Evolutionary conservation across 768 basidiomycete species (phyloP).

Genomic region (Fomitopsis serialis): DNA sequence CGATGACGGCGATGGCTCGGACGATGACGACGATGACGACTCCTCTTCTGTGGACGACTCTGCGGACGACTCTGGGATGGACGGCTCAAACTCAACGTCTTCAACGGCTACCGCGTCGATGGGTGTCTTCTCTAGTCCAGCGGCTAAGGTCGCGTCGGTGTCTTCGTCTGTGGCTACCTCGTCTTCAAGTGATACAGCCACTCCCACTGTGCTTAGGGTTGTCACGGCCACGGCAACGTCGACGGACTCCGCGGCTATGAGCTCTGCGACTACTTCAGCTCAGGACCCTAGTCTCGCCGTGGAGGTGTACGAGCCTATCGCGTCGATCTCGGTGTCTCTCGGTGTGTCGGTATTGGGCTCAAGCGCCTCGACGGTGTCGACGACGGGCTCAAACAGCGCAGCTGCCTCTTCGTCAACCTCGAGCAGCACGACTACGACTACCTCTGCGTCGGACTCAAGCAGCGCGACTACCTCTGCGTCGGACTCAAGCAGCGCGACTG

Average conservation of each 20-base stretch:
- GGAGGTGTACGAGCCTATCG: not conserved
- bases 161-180: not conserved
- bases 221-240: not conserved
- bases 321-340: constrained; percentile 11
- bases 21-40: not conserved
- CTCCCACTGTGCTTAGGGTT: no score
- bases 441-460: not conserved
- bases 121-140: not conserved
- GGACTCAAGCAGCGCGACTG: not conserved
- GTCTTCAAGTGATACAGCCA: not conserved
- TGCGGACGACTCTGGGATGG: not conserved
- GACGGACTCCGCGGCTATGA: constrained; percentile 2
- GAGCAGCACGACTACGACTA: not conserved
- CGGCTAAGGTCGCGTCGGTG: not conserved
- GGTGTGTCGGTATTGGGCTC: constrained; percentile 1
- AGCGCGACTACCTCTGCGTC: not conserved
- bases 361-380: not conserved
- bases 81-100: not conserved
- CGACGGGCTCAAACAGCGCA: not conserved
- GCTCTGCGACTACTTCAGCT: not conserved
- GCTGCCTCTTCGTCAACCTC: not conserved
- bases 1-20: not conserved
- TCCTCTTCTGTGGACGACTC: not conserved
- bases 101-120: not conserved
- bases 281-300: not conserved